A percentile compares a stretch with the other conserved stretches of the same genome.
Conservation (phyloP, 2,329 filamentous ascomycete genomes). For the Plenodomus lindquistii region DNA sequence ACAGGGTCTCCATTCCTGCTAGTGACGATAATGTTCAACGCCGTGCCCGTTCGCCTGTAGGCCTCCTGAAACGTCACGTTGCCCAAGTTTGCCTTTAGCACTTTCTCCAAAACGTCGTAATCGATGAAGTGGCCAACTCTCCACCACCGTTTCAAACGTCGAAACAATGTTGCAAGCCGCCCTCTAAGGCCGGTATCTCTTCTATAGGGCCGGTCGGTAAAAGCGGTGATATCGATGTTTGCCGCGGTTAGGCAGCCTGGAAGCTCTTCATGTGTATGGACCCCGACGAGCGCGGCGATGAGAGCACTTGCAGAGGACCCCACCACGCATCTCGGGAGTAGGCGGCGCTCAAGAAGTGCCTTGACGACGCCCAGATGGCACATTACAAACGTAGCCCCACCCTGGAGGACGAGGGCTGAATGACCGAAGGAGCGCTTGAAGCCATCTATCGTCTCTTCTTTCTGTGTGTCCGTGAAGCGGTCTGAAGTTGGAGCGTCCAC, state of each 20-base stretch:
- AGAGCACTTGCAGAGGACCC: slow-evolving; percentile 89
- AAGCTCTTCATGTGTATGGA: slow-evolving; percentile 85
- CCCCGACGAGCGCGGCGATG: slow-evolving; percentile 84
- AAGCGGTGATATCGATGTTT: slow-evolving; percentile 81
- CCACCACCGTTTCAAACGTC: slow-evolving; percentile 70
- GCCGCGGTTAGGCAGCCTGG: slow-evolving; percentile 75
- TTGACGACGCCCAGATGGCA: slow-evolving; percentile 92
- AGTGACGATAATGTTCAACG: slow-evolving; percentile 89
- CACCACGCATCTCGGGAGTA: slow-evolving; percentile 87
- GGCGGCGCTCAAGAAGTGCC: slow-evolving; percentile 75
- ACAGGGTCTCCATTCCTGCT: slow-evolving; percentile 75
- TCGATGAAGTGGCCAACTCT: slow-evolving; percentile 83
- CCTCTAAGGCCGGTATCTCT: slow-evolving; percentile 34
- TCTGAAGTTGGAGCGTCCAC: slow-evolving; percentile 64
- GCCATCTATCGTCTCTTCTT: slow-evolving; percentile 84
- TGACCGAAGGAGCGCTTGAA: slow-evolving; percentile 86
- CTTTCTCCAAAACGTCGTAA: slow-evolving; percentile 78
- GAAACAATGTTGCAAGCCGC: slow-evolving; percentile 61
- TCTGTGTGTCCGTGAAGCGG: slow-evolving; percentile 69
- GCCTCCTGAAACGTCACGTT: slow-evolving; percentile 94
- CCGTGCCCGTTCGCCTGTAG: slow-evolving; percentile 79
- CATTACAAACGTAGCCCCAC: slow-evolving; percentile 87
- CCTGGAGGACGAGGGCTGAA: slow-evolving; percentile 83
- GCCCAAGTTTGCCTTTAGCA: slow-evolving; percentile 81
- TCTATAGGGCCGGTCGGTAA: slow-evolving; percentile 53